These are phyloP conservation scores for Helotiales sp. DNA, from an alignment of 2,329 filamentous ascomycete genomes.

Conservation along the genomic window DNA sequence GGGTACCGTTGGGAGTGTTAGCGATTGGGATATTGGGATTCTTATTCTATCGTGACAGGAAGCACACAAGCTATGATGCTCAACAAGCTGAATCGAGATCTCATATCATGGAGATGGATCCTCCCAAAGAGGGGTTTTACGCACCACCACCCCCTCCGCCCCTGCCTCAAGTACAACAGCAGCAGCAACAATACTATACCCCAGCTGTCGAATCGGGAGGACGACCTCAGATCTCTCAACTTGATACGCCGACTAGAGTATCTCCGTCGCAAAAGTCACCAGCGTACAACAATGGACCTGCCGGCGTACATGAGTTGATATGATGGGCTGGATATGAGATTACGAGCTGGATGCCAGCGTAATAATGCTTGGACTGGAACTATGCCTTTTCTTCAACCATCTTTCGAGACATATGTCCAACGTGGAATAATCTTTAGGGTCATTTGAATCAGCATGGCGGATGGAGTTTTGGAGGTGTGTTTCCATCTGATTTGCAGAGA, in stretches of 20 bases:
- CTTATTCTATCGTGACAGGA: conserved; percentile 7
- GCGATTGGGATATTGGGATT: conserved; percentile 11
- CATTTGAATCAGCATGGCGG: too few species aligned
- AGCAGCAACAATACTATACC: background rate
- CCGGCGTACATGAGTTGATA: background rate
- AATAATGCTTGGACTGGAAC: too few species aligned
- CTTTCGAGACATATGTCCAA: too few species aligned
- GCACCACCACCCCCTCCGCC: background rate
- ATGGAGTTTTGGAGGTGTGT: too few species aligned
- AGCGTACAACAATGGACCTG: background rate
- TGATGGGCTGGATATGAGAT: background rate
- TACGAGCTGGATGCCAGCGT: too few species aligned
- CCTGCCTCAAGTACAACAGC: background rate
- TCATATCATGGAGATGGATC: background rate
- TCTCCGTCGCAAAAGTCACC: background rate
- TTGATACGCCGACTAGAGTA: background rate
- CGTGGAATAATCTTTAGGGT: too few species aligned
- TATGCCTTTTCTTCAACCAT: too few species aligned
- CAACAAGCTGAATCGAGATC: background rate
- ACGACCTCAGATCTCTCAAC: too few species aligned
- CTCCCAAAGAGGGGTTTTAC: background rate
- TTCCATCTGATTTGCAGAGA: too few species aligned
- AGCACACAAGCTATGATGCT: background rate
- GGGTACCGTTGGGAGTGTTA: conserved; percentile 6
- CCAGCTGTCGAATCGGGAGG: background rate